Evolutionary conservation across 805 yeast species (phyloP).

Genomic region (Zygosaccharomyces gambellarensis): DNA sequence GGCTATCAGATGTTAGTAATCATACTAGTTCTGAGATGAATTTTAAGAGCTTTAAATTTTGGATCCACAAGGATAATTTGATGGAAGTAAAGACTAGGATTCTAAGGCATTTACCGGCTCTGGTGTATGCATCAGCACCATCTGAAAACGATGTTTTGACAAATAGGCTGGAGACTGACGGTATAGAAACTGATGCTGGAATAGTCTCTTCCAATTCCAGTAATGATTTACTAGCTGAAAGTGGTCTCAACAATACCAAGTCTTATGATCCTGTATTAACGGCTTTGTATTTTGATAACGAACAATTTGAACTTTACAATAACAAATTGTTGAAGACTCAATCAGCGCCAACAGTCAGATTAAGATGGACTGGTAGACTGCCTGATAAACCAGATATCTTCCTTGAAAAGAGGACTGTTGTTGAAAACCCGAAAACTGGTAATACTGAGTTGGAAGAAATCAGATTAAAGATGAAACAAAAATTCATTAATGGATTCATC

Average conservation of each 20-base stretch:
- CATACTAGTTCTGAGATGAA: slow-evolving; percentile 33
- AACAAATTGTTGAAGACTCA: slow-evolving; percentile 68
- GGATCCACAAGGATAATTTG: slow-evolving; percentile 95
- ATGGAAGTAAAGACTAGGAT: slow-evolving; percentile 98
- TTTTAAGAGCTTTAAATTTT: slow-evolving; percentile 73
- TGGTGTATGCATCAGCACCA: slow-evolving; percentile 55
- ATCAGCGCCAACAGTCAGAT: slow-evolving; percentile 69
- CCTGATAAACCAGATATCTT: slow-evolving; percentile 70
- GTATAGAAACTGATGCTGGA: slow-evolving; percentile 25
- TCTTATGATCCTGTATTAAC: slow-evolving; percentile 76
- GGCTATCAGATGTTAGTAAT: slow-evolving; percentile 28
- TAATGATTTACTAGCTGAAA: slow-evolving; percentile 43
- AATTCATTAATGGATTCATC: slow-evolving; percentile 71
- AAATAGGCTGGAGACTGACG: slow-evolving; percentile 25
- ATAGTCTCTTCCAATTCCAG: slow-evolving; percentile 37
- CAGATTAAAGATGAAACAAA: slow-evolving; percentile 69
- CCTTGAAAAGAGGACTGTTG: slow-evolving; percentile 74
- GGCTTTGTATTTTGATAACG: slow-evolving; percentile 82
- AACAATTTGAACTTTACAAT: slow-evolving; percentile 78
- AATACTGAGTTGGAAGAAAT: slow-evolving; percentile 55
- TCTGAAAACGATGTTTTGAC: slow-evolving; percentile 33
- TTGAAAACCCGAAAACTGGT: slow-evolving; percentile 42
- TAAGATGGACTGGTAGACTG: slow-evolving; percentile 88
- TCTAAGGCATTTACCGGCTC: slow-evolving; percentile 86
- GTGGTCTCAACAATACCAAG: slow-evolving; percentile 36